Conservation (phyloP, 495 filamentous ascomycete genomes). For the Lepraria neglecta region DNA sequence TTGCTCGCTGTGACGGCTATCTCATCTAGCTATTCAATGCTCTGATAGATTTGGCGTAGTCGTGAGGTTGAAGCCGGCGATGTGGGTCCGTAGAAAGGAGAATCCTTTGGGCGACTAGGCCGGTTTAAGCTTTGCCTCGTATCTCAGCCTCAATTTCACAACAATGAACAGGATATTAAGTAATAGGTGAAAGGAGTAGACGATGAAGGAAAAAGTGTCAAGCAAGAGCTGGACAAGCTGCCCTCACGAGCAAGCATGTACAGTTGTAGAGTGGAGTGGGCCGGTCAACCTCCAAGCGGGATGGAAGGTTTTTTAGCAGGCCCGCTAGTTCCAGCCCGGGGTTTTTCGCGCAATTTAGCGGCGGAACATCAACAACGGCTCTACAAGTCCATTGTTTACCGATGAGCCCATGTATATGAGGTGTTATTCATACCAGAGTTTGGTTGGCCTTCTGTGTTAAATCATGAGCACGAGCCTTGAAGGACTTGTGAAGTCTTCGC, state of each 20-base stretch:
- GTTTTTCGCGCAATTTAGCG: constrained; percentile 3
- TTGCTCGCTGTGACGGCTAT: not conserved
- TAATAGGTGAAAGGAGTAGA: not conserved
- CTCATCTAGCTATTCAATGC: not conserved
- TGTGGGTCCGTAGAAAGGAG: constrained; percentile 3
- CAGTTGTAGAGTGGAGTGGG: constrained; percentile 1
- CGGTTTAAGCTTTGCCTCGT: constrained; percentile 1
- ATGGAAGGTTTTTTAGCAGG: too few species aligned
- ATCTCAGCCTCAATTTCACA: not conserved
- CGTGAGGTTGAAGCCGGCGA: not conserved
- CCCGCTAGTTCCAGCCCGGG: too few species aligned
- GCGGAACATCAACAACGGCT: not conserved
- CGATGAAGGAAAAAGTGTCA: not conserved
- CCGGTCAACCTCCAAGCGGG: too few species aligned
- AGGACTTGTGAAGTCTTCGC: not conserved
- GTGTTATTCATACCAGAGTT: not conserved
- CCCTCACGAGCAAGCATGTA: not conserved
- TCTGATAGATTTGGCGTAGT: not conserved
- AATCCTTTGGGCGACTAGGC: not conserved
- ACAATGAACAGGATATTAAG: not conserved
- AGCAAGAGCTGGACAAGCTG: not conserved
- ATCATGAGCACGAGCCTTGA: not conserved
- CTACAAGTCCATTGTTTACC: not conserved
- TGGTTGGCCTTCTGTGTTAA: not conserved
- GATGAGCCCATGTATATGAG: too few species aligned